A percentile compares a stretch with the other conserved stretches of the same genome.
phyloP scores from a whole-genome alignment of 257 asterid genomes.

The Paulownia fortunei region DNA sequence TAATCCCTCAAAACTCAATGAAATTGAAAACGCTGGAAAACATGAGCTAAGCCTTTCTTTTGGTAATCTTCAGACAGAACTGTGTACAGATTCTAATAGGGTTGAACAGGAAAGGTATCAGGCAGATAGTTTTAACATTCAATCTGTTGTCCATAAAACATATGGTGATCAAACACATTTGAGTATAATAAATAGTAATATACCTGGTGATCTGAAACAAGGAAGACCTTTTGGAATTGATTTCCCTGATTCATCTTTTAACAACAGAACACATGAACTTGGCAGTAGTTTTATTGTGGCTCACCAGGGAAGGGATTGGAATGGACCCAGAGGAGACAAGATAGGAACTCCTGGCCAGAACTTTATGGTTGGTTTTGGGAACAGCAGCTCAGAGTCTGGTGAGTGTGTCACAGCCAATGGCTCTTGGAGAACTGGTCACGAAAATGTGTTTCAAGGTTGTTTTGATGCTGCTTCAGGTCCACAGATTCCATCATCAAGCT shows the following conservation, averaged over 20 bases:
- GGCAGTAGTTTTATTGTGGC: slow-evolving; percentile 44
- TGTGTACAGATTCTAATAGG: slow-evolving; percentile 41
- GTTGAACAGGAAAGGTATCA: slow-evolving; percentile 46
- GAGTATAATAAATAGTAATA: slow-evolving; percentile 29
- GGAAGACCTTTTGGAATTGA: slow-evolving; percentile 49
- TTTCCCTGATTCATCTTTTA: slow-evolving; percentile 49
- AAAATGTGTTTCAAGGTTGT: slow-evolving; percentile 51
- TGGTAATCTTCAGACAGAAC: slow-evolving; percentile 43
- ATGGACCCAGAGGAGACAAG: slow-evolving; percentile 41
- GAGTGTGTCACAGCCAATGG: slow-evolving; percentile 48
- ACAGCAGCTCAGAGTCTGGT: slow-evolving; percentile 45
- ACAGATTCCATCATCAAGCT: slow-evolving; percentile 52
- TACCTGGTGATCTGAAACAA: slow-evolving; percentile 45
- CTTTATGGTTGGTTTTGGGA: slow-evolving; percentile 52
- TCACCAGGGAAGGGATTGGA: slow-evolving; percentile 49
- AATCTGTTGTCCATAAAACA: slow-evolving; percentile 43
- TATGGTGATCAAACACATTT: slow-evolving; percentile 40
- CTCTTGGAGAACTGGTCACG: slow-evolving; percentile 61
- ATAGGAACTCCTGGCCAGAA: slow-evolving; percentile 55
- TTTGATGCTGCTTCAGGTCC: slow-evolving; percentile 47
- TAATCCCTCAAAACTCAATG: slow-evolving; percentile 44
- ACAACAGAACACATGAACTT: slow-evolving; percentile 39
- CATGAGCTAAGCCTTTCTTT: slow-evolving; percentile 69
- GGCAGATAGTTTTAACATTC: slow-evolving; percentile 42
- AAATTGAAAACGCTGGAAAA: slow-evolving; percentile 40